These are phyloP conservation scores for Eleusine coracana DNA, from an alignment of 176 grass and related monocot genomes.

Conservation along the genomic window DNA sequence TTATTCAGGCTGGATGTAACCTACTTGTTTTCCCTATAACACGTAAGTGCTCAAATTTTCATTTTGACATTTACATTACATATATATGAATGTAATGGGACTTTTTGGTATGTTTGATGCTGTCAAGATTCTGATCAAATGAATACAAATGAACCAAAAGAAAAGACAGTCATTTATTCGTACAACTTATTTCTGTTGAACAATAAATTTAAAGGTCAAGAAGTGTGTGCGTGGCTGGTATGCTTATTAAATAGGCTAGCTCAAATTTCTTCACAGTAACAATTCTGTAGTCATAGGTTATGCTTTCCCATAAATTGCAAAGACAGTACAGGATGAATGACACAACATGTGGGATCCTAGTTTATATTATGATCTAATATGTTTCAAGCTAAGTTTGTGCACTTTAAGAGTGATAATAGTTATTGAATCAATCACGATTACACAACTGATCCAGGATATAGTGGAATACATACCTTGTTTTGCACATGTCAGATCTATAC, in stretches of 20 bases:
- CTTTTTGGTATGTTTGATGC: background rate
- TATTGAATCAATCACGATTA: background rate
- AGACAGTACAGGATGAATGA: background rate
- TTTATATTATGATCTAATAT: background rate
- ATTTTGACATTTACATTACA: background rate
- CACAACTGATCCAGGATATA: background rate
- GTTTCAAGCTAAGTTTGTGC: background rate
- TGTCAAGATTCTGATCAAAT: background rate
- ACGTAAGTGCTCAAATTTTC: background rate
- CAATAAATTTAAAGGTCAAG: constrained; percentile 1
- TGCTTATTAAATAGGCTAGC: background rate
- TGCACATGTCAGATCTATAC: background rate
- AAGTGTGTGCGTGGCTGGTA: background rate
- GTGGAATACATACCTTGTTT: background rate
- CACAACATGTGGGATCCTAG: background rate
- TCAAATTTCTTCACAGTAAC: background rate
- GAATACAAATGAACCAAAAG: background rate
- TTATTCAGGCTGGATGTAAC: constrained; percentile 9
- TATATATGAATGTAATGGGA: background rate
- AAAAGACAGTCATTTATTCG: background rate
- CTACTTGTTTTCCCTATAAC: too few species aligned
- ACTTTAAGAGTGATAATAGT: background rate
- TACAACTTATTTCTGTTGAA: constrained; percentile 1
- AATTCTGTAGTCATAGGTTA: background rate
- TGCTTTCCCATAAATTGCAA: background rate